Evolutionary conservation across 2,329 filamentous ascomycete genomes (phyloP), one percentile per base, ranked within the genome.

Genomic region (Stagonosporopsis chrysanthemi): DNA sequence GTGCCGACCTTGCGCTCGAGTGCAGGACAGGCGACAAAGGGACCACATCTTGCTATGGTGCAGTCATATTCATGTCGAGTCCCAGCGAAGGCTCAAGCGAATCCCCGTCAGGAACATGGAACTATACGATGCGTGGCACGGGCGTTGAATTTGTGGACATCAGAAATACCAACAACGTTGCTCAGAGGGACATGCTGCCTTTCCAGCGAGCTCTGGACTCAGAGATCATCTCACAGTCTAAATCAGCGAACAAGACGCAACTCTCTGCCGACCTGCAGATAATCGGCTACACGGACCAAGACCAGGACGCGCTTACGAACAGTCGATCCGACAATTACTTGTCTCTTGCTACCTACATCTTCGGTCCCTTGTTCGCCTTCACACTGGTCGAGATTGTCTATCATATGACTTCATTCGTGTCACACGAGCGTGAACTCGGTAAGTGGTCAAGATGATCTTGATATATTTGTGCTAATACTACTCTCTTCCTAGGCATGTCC

Each of bases 201-300:
- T 51, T 71, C 5, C 67, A 71, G 43, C 65, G 50, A 15, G 67
- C 66, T 23, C 28, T 71, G n/a, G 66, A 70, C 22, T 22, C 15
- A 8, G 68, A 66, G 19, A 65, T 71, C 39, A 84, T 86, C 8
- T 75, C 75, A 9, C 66, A 85, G 22, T 82, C 63, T 4, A 49
- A 14, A 6, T 33, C 58, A 8, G 46, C 40, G 17, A 58, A 50
- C 26, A 48, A 56, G 2, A 46, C 56, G 3, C 42, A 48, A 4
- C 31, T 62, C 4, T 62, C 61, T 29, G 23, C 39, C 2, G 56
- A 54, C 6, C 35, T 59, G 6, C 40, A 69, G 7, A 46, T 59
- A 6, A 61, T 69, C 14, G 35, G 62, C 5, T 70, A 53, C 45
- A 70, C 64, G 7, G 46, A 52, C 1, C 45, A 57, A n/a, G 56